phyloP scores from a whole-genome alignment of 345 rosid genomes.

The Salix suchowensis region DNA sequence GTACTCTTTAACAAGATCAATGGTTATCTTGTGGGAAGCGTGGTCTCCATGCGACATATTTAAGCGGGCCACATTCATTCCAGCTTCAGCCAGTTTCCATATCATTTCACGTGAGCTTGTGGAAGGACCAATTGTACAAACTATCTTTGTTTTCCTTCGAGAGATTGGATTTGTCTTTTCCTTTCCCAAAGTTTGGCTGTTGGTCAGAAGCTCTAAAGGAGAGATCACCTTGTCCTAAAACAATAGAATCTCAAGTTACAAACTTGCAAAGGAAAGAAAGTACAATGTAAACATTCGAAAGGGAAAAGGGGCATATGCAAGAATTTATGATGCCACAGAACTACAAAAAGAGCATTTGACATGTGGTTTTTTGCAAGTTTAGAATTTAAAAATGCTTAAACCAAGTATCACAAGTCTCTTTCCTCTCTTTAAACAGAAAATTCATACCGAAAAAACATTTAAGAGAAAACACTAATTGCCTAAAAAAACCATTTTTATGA shows the following conservation, averaged over 20 bases:
- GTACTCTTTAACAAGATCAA: constrained; percentile 85
- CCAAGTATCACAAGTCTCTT: too few relatives aligned
- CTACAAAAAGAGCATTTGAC: neutral
- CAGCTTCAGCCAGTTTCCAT: constrained; percentile 89
- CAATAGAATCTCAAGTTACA: neutral
- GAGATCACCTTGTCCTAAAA: constrained; percentile 44
- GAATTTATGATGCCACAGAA: neutral
- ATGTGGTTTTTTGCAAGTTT: neutral
- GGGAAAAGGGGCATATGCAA: neutral
- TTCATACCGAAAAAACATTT: too few relatives aligned
- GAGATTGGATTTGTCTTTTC: constrained; percentile 28
- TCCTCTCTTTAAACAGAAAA: too few relatives aligned
- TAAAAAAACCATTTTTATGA: too few relatives aligned
- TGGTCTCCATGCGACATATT: constrained; percentile 98
- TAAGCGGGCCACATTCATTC: constrained; percentile 94
- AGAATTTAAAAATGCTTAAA: neutral
- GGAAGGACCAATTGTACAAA: constrained; percentile 93
- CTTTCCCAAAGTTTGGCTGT: constrained; percentile 24
- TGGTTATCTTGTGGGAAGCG: constrained; percentile 78
- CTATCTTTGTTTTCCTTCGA: constrained; percentile 79
- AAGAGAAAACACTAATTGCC: too few relatives aligned
- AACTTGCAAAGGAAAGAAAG: neutral
- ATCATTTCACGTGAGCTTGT: constrained; percentile 93
- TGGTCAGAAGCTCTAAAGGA: constrained; percentile 27
- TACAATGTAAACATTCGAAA: neutral